These are phyloP conservation scores for Sporobolus alterniflorus DNA, from an alignment of 202 grass and related monocot species.

Conservation along the genomic window DNA sequence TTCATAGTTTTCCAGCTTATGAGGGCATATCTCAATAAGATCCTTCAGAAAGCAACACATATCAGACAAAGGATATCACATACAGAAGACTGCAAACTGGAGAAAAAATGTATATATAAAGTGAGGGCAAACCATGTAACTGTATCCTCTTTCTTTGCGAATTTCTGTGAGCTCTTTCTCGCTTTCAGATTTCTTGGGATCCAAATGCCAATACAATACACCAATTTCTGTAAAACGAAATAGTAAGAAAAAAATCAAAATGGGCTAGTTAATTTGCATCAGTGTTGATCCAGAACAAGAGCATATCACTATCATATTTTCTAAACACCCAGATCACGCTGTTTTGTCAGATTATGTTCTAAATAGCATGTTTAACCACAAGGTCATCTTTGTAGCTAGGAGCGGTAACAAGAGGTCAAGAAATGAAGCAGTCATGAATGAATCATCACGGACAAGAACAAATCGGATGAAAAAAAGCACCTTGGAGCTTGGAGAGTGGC, in stretches of 20 bases:
- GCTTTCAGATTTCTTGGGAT: slow-evolving; percentile 78
- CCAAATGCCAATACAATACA: slow-evolving; percentile 86
- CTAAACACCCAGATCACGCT: background rate
- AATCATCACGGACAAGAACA: background rate
- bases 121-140: slow-evolving; percentile 59
- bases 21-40: slow-evolving; percentile 76
- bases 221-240: slow-evolving; percentile 71
- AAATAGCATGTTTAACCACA: background rate
- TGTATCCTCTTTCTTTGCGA: slow-evolving; percentile 84
- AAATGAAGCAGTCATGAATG: background rate
- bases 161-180: slow-evolving; percentile 78
- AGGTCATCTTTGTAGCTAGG: no score
- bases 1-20: slow-evolving; percentile 89
- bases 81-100: slow-evolving; percentile 1
- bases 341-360: slow-evolving; percentile 8
- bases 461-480: slow-evolving; percentile 13
- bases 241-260: background rate
- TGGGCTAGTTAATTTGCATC: background rate
- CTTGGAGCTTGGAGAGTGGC: slow-evolving; percentile 75
- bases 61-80: slow-evolving; percentile 20
- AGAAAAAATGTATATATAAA: slow-evolving; percentile 7
- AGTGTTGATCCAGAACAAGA: background rate
- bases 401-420: background rate
- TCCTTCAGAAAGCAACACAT: slow-evolving; percentile 55
- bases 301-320: background rate